Percentiles rank a stretch among this genome's conserved stretches.
phyloP scores from a whole-genome alignment of 2,329 filamentous ascomycete genomes.

The Dothidotthia symphoricarpi region DNA sequence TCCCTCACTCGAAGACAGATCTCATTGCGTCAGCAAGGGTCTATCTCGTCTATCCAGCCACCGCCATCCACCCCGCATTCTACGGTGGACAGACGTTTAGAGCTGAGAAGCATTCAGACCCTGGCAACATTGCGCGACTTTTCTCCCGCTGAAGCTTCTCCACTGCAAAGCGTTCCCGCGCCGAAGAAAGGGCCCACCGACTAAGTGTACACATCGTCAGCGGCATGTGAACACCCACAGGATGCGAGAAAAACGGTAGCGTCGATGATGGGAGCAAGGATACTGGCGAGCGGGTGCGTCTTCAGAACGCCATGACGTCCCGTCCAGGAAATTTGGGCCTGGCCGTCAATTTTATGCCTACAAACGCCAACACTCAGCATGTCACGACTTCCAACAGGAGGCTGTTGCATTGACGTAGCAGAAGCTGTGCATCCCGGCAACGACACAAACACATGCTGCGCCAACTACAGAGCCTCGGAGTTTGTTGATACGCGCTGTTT shows the following conservation, averaged over 20 bases:
- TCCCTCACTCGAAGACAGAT: too few species aligned
- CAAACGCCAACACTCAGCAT: slow-evolving; percentile 6
- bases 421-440: slow-evolving; percentile 3
- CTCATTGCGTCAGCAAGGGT: too few species aligned
- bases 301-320: slow-evolving; percentile 2
- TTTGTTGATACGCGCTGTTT: too few species aligned
- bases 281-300: not conserved
- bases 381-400: slow-evolving; percentile 1
- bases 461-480: not conserved
- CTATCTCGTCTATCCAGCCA: too few species aligned
- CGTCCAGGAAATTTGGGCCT: slow-evolving; percentile 5
- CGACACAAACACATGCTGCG: slow-evolving; percentile 1
- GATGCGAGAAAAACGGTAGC: slow-evolving; percentile 6
- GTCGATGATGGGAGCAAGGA: slow-evolving; percentile 7
- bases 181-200: slow-evolving; percentile 4
- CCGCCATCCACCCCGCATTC: too few species aligned
- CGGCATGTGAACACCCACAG: slow-evolving; percentile 6
- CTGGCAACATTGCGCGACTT: slow-evolving; percentile 2
- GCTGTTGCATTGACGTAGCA: slow-evolving; percentile 12
- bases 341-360: too few species aligned
- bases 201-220: slow-evolving; percentile 8
- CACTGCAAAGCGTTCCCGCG: slow-evolving; percentile 7
- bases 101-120: slow-evolving; percentile 1
- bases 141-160: slow-evolving; percentile 5
- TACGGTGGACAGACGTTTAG: too few species aligned